Base-by-base conservation (phyloP, 306 rosid genomes). In the Hylodesmum podocarpum region DNA sequence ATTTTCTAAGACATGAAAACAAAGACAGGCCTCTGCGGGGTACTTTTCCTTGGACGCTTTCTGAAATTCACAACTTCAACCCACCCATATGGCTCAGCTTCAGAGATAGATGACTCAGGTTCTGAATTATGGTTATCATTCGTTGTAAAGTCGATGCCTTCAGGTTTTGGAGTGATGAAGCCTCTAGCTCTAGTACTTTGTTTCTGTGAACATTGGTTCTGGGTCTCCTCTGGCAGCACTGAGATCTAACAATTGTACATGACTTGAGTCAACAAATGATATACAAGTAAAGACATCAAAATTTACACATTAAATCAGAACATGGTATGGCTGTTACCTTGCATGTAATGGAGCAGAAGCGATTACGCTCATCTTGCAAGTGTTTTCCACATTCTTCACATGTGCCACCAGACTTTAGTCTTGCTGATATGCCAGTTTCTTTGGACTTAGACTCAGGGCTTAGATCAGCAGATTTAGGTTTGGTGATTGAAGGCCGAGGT, bases 311-410 rank as follows among this genome's bases (percentile, higher is more conserved):
- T 31, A 13, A 25, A 54, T 29, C 65, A 69, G 46, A 80, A 19
- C 19, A 63, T 55, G 58, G 41, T n/a, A 63, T 55, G 58, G 41
- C 10, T 27, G 57, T 82, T 89, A 95, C 99, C 94, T 95, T 95
- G 89, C 99, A 95, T 47, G 91, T 87, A 65, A 95, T 89, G 40
- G 99, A 95, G 82, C 99, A 95, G 82, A 86, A 95, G 78, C 89
- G 84, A 70, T 92, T 95, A 11, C 92, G 89, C 79, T 85, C 84
- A 73, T 95, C 99, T 86, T 85, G 99, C 8, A 95, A 76, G 80
- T 86, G 89, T 83, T 90, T 90, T 58, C 93, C 93, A 78, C 99
- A 95, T 71, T 84, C 90, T 85, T 92, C 96, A 71, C 99, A 95
- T 27, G 90, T 77, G 76, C 92, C 93, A 54, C 97, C 97, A 0